Percentiles rank a stretch among this genome's conserved stretches.
These are phyloP conservation scores for Aquanectria penicillioides DNA, from an alignment of 2,329 filamentous ascomycete species.

Conservation along the genomic window DNA sequence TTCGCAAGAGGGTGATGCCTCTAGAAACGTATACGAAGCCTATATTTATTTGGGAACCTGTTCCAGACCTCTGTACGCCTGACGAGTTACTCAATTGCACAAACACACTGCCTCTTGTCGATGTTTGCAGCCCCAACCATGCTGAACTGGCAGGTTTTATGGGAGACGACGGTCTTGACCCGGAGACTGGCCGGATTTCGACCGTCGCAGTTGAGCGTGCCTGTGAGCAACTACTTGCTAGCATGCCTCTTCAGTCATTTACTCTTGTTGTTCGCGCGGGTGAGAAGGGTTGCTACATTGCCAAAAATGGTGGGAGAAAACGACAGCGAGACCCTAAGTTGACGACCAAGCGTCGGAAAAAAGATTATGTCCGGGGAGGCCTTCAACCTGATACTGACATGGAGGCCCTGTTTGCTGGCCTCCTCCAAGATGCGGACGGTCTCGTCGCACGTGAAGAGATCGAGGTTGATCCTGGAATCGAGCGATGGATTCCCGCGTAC, in stretches of 20 bases:
- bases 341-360: slow-evolving; percentile 51
- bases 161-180: slow-evolving; percentile 66
- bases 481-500: slow-evolving; percentile 83
- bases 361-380: slow-evolving; percentile 59
- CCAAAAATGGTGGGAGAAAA: slow-evolving; percentile 65
- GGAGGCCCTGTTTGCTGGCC: slow-evolving; percentile 68
- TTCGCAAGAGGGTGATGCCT: slow-evolving; percentile 56
- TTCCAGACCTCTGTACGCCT: slow-evolving; percentile 86
- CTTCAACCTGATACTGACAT: slow-evolving; percentile 70
- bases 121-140: slow-evolving; percentile 83
- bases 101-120: slow-evolving; percentile 69
- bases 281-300: slow-evolving; percentile 76
- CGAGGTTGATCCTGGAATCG: slow-evolving; percentile 71
- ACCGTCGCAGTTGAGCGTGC: slow-evolving; percentile 63
- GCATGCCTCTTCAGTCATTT: slow-evolving; percentile 72
- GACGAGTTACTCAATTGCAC: slow-evolving; percentile 73
- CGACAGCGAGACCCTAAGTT: slow-evolving; percentile 45
- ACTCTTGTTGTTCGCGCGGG: slow-evolving; percentile 77
- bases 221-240: slow-evolving; percentile 70
- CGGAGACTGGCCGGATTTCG: slow-evolving; percentile 64
- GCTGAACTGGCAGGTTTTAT: slow-evolving; percentile 89
- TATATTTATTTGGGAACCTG: slow-evolving; percentile 93
- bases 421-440: slow-evolving; percentile 64
- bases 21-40: slow-evolving; percentile 62
- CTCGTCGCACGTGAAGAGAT: slow-evolving; percentile 66